Percentiles rank a stretch among this genome's conserved stretches.
These are phyloP conservation scores for Rhodamnia argentea DNA, from an alignment of 345 rosid species.

Conservation along the genomic window DNA sequence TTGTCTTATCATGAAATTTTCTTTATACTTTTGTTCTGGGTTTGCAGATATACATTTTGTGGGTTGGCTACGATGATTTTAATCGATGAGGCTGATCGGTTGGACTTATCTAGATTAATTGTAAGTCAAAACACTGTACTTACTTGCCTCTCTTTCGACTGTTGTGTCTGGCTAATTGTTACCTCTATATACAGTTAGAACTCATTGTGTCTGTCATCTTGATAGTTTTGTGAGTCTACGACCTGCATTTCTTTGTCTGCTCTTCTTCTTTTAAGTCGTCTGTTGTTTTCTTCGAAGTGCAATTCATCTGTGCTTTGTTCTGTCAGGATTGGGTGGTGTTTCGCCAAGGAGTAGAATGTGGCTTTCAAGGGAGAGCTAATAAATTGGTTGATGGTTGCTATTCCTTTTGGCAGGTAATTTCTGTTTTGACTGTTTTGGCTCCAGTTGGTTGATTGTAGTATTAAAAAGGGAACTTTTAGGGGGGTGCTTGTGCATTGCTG, in stretches of 20 bases:
- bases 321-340: constrained; percentile 71
- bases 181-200: neutral
- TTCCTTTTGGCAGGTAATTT: constrained; percentile 95
- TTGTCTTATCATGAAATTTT: neutral
- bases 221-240: neutral
- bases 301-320: neutral
- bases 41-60: constrained; percentile 77
- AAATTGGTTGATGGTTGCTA: constrained; percentile 97
- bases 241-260: neutral
- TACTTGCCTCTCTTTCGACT: neutral
- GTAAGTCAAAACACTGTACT: constrained; percentile 25
- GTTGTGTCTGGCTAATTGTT: neutral
- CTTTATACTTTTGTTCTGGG: neutral
- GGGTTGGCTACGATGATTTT: constrained; percentile 93
- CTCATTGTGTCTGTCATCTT: neutral
- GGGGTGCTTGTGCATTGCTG: constrained; percentile 62
- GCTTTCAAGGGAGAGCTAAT: constrained; percentile 98
- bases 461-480: constrained; percentile 29
- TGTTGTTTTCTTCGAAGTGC: neutral
- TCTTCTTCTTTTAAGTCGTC: neutral
- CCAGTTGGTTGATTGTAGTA: neutral
- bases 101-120: constrained; percentile 59
- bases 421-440: neutral
- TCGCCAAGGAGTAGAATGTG: constrained; percentile 94
- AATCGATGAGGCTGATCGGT: constrained; percentile 58